Percentiles rank a stretch among this genome's conserved stretches.
Evolutionary conservation across 2,329 filamentous ascomycete genomes (phyloP).

Genomic region (Colletotrichum agaves): DNA sequence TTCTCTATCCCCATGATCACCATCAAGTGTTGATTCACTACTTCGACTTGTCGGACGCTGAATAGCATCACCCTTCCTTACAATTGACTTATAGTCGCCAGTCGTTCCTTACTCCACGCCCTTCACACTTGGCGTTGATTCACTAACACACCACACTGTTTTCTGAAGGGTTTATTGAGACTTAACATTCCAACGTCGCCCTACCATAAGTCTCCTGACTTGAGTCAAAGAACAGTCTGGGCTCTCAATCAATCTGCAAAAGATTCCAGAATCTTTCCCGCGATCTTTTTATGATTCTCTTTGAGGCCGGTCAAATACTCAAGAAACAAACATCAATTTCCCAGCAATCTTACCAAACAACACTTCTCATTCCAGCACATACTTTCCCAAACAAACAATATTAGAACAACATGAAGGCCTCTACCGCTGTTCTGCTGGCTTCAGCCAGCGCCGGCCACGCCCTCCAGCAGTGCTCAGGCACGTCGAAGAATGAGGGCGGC

Average conservation of each 20-base stretch:
- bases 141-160: conserved; percentile 26
- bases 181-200: conserved; percentile 6
- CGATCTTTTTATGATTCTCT: conserved; percentile 5
- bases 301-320: conserved; percentile 26
- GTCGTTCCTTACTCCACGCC: conserved; percentile 35
- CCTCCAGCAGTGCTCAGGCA: conserved; percentile 50
- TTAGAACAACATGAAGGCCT: conserved; percentile 46
- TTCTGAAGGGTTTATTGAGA: conserved; percentile 30
- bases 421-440: conserved; percentile 43
- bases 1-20: background rate
- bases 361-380: conserved; percentile 17
- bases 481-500: conserved; percentile 53
- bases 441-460: conserved; percentile 45
- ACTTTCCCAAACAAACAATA: conserved; percentile 2
- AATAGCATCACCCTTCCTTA: conserved; percentile 36
- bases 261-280: conserved; percentile 24
- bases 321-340: conserved; percentile 11
- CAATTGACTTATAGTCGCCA: conserved; percentile 35
- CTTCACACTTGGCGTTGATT: conserved; percentile 23
- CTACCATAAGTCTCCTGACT: conserved; percentile 21
- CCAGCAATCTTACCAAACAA: conserved; percentile 12
- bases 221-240: conserved; percentile 34
- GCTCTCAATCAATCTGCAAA: background rate
- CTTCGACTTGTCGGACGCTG: conserved; percentile 15
- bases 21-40: conserved; percentile 22